A percentile compares a stretch with the other conserved stretches of the same genome.
Conservation (phyloP, 805 yeast species). For the Spencermartinsiella europaea region DNA sequence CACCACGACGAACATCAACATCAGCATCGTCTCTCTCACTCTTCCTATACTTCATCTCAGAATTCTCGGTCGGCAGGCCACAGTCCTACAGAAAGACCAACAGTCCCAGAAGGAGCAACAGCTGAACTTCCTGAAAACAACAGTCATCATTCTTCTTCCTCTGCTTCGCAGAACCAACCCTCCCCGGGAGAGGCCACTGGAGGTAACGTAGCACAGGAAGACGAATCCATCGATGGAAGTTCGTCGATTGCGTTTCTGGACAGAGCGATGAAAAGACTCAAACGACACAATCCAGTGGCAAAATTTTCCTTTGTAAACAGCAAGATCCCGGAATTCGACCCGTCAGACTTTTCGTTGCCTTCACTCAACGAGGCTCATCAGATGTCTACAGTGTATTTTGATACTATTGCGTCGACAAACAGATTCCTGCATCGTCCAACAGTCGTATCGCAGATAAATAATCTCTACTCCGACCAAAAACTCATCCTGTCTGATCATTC, state of each 20-base stretch:
- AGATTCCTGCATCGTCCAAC: slow-evolving; percentile 8
- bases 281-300: slow-evolving; percentile 2
- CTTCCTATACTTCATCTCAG: too few relatives aligned
- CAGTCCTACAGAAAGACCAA: too few relatives aligned
- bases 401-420: slow-evolving; percentile 5
- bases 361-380: slow-evolving; percentile 6
- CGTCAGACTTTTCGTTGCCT: slow-evolving; percentile 3
- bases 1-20: too few relatives aligned
- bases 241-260: slow-evolving; percentile 6
- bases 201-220: not conserved
- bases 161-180: too few relatives aligned
- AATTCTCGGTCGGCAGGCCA: too few relatives aligned
- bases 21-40: too few relatives aligned
- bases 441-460: slow-evolving; percentile 3
- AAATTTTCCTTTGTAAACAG: slow-evolving; percentile 6
- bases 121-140: too few relatives aligned
- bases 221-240: slow-evolving; percentile 1
- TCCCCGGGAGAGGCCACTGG: too few relatives aligned
- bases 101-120: too few relatives aligned
- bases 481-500: not conserved
- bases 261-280: slow-evolving; percentile 5
- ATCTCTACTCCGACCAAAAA: slow-evolving; percentile 2
- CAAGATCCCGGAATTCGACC: slow-evolving; percentile 7
- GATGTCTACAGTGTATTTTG: slow-evolving; percentile 4
- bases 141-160: too few relatives aligned